Conservation (phyloP, 495 filamentous ascomycete genomes). For the Mycothermus thermophilus region DNA sequence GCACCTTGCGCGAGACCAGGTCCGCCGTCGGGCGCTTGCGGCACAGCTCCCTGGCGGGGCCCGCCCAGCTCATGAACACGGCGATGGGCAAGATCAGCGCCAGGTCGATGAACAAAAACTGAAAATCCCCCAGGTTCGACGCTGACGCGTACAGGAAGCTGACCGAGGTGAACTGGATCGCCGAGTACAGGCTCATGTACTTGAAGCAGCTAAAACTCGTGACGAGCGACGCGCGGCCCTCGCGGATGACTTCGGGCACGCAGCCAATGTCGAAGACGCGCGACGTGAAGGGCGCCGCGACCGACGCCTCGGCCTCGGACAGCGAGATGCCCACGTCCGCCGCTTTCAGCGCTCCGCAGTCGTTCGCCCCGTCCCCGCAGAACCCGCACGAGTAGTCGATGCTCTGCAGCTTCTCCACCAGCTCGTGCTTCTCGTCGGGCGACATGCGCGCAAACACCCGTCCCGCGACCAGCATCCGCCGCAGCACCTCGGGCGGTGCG, state of each 20-base stretch:
- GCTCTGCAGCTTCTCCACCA: slow-evolving; percentile 93
- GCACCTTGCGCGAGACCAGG: slow-evolving; percentile 83
- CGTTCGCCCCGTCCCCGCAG: slow-evolving; percentile 96
- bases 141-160: slow-evolving; percentile 93
- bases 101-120: slow-evolving; percentile 95
- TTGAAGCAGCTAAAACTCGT: slow-evolving; percentile 99
- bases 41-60: slow-evolving; percentile 62
- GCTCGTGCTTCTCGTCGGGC: slow-evolving; percentile 95
- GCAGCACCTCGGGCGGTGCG: slow-evolving; percentile 60
- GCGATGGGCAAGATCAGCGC: slow-evolving; percentile 88
- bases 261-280: slow-evolving; percentile 93
- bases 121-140: slow-evolving; percentile 94
- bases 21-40: slow-evolving; percentile 82
- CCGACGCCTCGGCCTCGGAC: slow-evolving; percentile 94
- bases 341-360: slow-evolving; percentile 93
- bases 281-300: slow-evolving; percentile 94
- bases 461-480: slow-evolving; percentile 74
- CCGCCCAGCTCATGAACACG: slow-evolving; percentile 97
- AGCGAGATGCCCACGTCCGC: slow-evolving; percentile 98
- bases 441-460: slow-evolving; percentile 98
- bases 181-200: slow-evolving; percentile 98
- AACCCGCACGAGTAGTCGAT: slow-evolving; percentile 94
- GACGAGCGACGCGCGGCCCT: slow-evolving; percentile 86
- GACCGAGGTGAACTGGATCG: slow-evolving; percentile 97
- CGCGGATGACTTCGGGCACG: slow-evolving; percentile 86